phyloP scores from a whole-genome alignment of 768 basidiomycete genomes.

The Mycena leptocephala region DNA sequence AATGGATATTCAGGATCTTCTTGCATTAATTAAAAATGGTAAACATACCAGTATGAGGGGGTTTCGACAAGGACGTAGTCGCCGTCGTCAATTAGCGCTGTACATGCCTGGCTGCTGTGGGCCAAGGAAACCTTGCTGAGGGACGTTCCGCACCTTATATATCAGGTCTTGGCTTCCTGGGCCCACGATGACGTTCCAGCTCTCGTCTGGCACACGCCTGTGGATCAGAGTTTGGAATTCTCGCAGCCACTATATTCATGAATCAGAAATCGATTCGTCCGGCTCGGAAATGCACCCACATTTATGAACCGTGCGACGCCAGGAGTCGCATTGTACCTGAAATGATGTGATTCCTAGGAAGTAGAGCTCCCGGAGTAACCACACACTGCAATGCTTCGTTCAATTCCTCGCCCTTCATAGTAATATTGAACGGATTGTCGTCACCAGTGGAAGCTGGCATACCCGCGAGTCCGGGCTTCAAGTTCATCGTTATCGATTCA shows the following conservation, averaged over 20 bases:
- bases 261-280: too few species aligned
- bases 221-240: constrained; percentile 58
- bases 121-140: neutral
- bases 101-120: constrained; percentile 45
- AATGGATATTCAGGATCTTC: neutral
- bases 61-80: constrained; percentile 66
- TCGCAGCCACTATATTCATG: constrained; percentile 48
- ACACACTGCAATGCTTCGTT: constrained; percentile 55
- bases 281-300: neutral
- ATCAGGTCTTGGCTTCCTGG: constrained; percentile 66
- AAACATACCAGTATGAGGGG: constrained; percentile 49
- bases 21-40: neutral
- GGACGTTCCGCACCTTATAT: constrained; percentile 52
- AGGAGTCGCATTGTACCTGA: constrained; percentile 54
- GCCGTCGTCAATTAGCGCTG: constrained; percentile 59
- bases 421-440: constrained; percentile 42
- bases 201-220: constrained; percentile 45
- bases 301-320: constrained; percentile 51
- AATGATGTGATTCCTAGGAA: too few species aligned
- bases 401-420: constrained; percentile 53
- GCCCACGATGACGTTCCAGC: constrained; percentile 61
- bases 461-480: constrained; percentile 48
- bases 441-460: constrained; percentile 23
- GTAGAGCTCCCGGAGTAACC: neutral
- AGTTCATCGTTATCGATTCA: constrained; percentile 51